Conservation (phyloP, 495 filamentous ascomycete species). For the Clavariopsis aquatica region DNA sequence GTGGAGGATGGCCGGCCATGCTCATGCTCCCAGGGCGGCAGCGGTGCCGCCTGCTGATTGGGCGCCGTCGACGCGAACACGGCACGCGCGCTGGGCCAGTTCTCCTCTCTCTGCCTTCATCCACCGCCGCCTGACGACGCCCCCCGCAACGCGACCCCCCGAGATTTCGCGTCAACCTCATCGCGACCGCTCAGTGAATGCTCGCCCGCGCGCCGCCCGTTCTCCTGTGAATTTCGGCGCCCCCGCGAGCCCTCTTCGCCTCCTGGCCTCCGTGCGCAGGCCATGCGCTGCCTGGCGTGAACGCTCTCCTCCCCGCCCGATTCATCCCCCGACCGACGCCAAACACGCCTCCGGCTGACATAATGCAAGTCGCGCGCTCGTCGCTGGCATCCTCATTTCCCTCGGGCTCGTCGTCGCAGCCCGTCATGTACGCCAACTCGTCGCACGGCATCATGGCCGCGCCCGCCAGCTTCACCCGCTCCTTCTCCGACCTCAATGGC, state of each 20-base stretch:
- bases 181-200: not conserved
- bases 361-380: slow-evolving; percentile 38
- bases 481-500: slow-evolving; percentile 55
- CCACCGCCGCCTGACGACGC: not conserved
- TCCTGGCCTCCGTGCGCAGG: slow-evolving; percentile 1
- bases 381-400: slow-evolving; percentile 37
- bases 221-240: not conserved
- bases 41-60: not conserved
- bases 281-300: slow-evolving; percentile 1
- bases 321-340: not conserved
- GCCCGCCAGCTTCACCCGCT: slow-evolving; percentile 37
- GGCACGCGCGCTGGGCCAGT: not conserved
- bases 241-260: not conserved
- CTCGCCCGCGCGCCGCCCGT: not conserved
- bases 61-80: not conserved
- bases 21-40: no score
- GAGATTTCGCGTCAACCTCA: not conserved
- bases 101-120: not conserved
- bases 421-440: slow-evolving; percentile 35
- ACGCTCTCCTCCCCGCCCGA: slow-evolving; percentile 1
- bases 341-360: slow-evolving; percentile 16
- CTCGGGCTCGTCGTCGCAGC: slow-evolving; percentile 30
- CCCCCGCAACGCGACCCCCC: slow-evolving; percentile 2
- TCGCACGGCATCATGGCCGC: slow-evolving; percentile 31
- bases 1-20: no score